phyloP scores from a whole-genome alignment of 345 rosid species.

The Eucalyptus dawsonii region DNA sequence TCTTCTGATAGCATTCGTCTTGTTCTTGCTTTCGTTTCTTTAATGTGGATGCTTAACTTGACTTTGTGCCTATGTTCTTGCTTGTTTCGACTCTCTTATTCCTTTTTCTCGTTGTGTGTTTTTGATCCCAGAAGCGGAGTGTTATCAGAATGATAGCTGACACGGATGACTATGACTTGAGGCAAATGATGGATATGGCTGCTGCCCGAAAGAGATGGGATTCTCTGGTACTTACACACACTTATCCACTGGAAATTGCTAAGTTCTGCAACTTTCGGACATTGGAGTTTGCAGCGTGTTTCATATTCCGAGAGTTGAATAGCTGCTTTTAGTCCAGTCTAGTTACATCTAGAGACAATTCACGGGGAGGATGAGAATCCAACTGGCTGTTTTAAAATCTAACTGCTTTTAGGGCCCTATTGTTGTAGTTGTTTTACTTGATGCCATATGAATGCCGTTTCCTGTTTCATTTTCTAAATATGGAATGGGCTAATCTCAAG shows the following conservation, averaged over 20 bases:
- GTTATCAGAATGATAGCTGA: slow-evolving; percentile 46
- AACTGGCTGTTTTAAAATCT: too few relatives aligned
- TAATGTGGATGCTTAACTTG: background rate
- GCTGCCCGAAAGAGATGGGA: slow-evolving; percentile 96
- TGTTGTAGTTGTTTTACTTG: too few relatives aligned
- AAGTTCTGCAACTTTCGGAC: background rate
- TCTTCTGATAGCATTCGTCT: background rate
- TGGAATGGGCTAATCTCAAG: background rate
- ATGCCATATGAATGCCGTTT: too few relatives aligned
- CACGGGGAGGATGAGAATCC: too few relatives aligned
- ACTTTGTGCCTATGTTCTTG: background rate
- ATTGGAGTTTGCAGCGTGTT: too few relatives aligned
- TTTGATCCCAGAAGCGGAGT: slow-evolving; percentile 20
- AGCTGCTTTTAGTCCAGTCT: too few relatives aligned
- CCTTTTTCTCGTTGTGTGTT: background rate
- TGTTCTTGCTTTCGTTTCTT: background rate
- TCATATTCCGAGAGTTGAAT: too few relatives aligned
- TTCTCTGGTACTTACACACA: slow-evolving; percentile 37
- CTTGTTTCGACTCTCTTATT: background rate
- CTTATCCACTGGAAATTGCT: background rate
- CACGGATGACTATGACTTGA: slow-evolving; percentile 57
- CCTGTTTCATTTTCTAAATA: background rate
- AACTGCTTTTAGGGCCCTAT: too few relatives aligned
- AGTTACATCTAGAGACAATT: too few relatives aligned
- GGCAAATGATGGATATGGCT: slow-evolving; percentile 88